Base-by-base conservation (phyloP, 78 protist genomes). In the Dictyostelium citrinum region DNA sequence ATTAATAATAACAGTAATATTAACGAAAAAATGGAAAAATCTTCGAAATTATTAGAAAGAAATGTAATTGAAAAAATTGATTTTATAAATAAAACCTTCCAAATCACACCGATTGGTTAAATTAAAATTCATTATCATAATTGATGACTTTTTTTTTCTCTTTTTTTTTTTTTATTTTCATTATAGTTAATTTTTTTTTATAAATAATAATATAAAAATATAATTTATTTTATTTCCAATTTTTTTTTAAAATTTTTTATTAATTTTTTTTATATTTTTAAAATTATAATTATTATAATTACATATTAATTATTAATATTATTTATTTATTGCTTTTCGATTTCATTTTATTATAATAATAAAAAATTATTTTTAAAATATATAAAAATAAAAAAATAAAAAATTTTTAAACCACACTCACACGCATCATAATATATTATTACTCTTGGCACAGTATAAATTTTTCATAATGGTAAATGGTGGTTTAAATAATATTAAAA, bases 11-110 rank as follows among this genome's bases (percentile, higher is more conserved):
- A 41, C 5, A 77, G n/a, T 29, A 77, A 46, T 31, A 37, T 46
- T 16, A 46, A 9, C 46, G 45, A 49, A 78, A 49, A 29, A 49
- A 80, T 80, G 20, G 31, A 29, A 33, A 55, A 80, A 35, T 80
- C 84, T 12, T 80, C 84, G 1, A 67, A 80, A 80, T 33, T 39
- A 12, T 7, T 80, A 22, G 84, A 80, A 6, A 80, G 84, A 80
- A 80, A 80, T 80, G 46, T 80, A 20, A 80, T 80, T 20, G 46
- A 49, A 58, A 49, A 55, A 20, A 16, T 80, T 39, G 39, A 80
- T 33, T 55, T 39, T 55, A 55, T 20, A 17, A 55, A 80, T 58
- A 46, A 80, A 17, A 55, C 12, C 6, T 55, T 27, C 39, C 20
- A 80, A 29, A 49, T 80, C 12, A 58, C 72, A 22, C 84, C 84